Percentiles rank a stretch among this genome's conserved stretches.
These are phyloP conservation scores for Bertia moriformis DNA, from an alignment of 2,329 filamentous ascomycete species.

Conservation along the genomic window DNA sequence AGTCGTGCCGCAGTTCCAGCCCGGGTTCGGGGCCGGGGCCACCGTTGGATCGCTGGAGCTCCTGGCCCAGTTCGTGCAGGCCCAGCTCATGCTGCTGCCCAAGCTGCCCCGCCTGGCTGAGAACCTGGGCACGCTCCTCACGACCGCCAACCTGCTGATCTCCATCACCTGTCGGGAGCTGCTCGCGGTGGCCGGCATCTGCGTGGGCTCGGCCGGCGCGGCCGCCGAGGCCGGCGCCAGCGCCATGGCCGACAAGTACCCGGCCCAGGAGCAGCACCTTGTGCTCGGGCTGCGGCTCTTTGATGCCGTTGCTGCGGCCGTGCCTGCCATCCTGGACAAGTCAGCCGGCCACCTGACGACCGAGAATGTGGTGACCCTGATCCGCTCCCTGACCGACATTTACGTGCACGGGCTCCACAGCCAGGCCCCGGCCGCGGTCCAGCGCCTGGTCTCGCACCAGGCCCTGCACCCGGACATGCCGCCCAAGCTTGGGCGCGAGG, in stretches of 20 bases:
- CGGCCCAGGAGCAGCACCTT: too few species aligned
- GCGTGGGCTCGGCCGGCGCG: conserved; percentile 19
- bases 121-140: conserved; percentile 36
- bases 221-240: too few species aligned
- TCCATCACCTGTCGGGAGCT: conserved; percentile 25
- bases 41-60: conserved; percentile 24
- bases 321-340: neutral
- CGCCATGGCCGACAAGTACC: too few species aligned
- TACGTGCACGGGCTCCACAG: neutral
- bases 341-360: neutral
- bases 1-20: conserved; percentile 28
- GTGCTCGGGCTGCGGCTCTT: too few species aligned
- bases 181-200: conserved; percentile 26
- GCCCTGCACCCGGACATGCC: conserved; percentile 21
- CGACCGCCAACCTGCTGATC: conserved; percentile 23
- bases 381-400: neutral
- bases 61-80: conserved; percentile 25
- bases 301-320: too few species aligned
- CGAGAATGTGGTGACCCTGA: neutral
- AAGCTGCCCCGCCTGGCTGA: conserved; percentile 29
- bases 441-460: conserved; percentile 15
- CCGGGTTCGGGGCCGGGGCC: too few species aligned
- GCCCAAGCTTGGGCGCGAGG: conserved; percentile 23
- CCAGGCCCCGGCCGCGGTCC: conserved; percentile 2
- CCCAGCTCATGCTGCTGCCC: conserved; percentile 23